Conservation (phyloP, 129 eudicot species). For the Rutidosis leptorrhynchoides region DNA sequence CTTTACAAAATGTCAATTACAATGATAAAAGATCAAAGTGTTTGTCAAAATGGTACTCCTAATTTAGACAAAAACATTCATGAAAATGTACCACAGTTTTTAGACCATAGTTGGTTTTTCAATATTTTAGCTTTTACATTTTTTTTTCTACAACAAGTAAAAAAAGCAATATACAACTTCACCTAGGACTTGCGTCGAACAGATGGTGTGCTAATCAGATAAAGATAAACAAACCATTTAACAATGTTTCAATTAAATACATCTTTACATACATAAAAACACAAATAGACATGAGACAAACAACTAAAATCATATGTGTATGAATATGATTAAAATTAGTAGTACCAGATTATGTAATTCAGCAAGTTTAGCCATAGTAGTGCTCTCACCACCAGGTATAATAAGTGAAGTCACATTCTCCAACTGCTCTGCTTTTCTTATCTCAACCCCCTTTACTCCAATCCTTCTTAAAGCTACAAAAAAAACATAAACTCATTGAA, state of each 20-base stretch:
- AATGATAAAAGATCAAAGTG: neutral
- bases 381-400: slow-evolving; percentile 98
- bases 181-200: slow-evolving; percentile 27
- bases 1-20: neutral
- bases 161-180: neutral
- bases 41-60: neutral
- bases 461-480: slow-evolving; percentile 14
- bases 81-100: slow-evolving; percentile 10
- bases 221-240: too few species aligned
- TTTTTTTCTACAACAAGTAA: neutral
- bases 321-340: neutral
- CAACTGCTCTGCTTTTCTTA: slow-evolving; percentile 28
- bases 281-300: neutral
- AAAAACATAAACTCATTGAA: neutral
- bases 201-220: slow-evolving; percentile 15
- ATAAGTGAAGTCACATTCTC: slow-evolving; percentile 59
- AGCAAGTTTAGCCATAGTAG: slow-evolving; percentile 99
- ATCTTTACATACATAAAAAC: neutral
- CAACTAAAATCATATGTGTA: neutral
- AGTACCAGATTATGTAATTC: slow-evolving; percentile 71
- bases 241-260: too few species aligned
- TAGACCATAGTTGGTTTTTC: neutral
- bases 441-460: slow-evolving; percentile 47
- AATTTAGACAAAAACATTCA: neutral
- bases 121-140: neutral